Evolutionary conservation across 768 basidiomycete genomes (phyloP), one percentile per base, ranked within the genome.

Genomic region (Trichaptum fuscoviolaceum): DNA sequence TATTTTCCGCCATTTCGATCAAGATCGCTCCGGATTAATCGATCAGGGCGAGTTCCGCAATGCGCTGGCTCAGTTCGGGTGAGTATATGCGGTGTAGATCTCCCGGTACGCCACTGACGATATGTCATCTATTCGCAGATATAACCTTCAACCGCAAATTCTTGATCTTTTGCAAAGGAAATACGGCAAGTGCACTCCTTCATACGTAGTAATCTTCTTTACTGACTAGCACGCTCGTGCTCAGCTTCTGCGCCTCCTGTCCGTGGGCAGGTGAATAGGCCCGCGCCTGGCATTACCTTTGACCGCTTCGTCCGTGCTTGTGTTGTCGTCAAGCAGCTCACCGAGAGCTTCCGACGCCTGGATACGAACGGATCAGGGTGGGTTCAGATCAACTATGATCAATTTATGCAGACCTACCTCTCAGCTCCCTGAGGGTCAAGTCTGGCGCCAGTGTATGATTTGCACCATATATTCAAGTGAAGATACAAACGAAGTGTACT

Each of bases 251-350:
- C 79, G 26, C 69, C 79, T 15, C 71, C 72, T 35, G 75, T 73
- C 23, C 30, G 8, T 30, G 30, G 30, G 42, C 68, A 8, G 64
- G 68, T 20, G 35, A 52, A 7, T 65, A 65, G 63, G 58, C 67
- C 63, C 26, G 67, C 67, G 52, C 72, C 82, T 0, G 91, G 91
- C 0, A 92, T 94, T 78, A 84, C 87, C 5, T 94, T 94, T 72
- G 93, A 93, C 75, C 89, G 92, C 69, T 94, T 94, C 79, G 89
- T 94, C 26, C 85, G 92, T 65, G 91, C 90, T 25, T 94, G 92
- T 70, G 92, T 95, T 66, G 88, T 87, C 12, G 83, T 92, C 67
- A 92, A 90, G 78, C 89, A 91, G 73, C 80, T 92, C 70, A 85
- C 83, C 42, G 92, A 93, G 77, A 75, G 85, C 35, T 93, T 93